Conservation (phyloP, 2,329 filamentous ascomycete genomes). For the Cercospora sp. region DNA sequence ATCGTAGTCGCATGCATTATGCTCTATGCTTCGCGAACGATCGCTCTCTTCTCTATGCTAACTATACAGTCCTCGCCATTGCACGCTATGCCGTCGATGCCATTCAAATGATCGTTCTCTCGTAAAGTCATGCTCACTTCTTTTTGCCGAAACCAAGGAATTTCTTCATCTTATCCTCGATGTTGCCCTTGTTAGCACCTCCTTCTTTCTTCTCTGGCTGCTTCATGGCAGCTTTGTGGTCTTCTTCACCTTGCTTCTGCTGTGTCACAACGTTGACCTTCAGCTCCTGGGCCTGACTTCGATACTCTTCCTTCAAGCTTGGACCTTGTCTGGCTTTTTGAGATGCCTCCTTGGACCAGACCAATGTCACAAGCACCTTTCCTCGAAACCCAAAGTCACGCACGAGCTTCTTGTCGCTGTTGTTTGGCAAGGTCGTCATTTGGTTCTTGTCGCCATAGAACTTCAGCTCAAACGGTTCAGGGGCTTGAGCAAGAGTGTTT, state of each 20-base stretch:
- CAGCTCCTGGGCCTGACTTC: conserved; percentile 65
- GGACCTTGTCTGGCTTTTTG: conserved; percentile 55
- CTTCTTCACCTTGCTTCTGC: conserved; percentile 32
- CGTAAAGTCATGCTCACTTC: conserved; percentile 23
- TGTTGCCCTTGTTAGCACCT: conserved; percentile 36
- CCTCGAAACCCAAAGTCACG: conserved; percentile 69
- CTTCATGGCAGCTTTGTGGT: conserved; percentile 32
- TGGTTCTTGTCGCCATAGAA: conserved; percentile 56
- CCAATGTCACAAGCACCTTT: conserved; percentile 71
- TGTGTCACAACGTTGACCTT: conserved; percentile 62
- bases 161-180: conserved; percentile 60
- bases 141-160: conserved; percentile 74
- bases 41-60: background rate
- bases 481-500: conserved; percentile 62
- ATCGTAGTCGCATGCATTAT: background rate
- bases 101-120: background rate
- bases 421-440: conserved; percentile 27
- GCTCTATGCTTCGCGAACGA: background rate
- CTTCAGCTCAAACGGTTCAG: conserved; percentile 69
- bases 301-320: conserved; percentile 61
- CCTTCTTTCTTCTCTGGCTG: conserved; percentile 31
- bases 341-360: conserved; percentile 69
- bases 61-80: background rate
- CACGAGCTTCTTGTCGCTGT: conserved; percentile 59
- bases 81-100: conserved; percentile 2